Conservation (phyloP, 257 asterid species). For the Handroanthus guayacan region DNA sequence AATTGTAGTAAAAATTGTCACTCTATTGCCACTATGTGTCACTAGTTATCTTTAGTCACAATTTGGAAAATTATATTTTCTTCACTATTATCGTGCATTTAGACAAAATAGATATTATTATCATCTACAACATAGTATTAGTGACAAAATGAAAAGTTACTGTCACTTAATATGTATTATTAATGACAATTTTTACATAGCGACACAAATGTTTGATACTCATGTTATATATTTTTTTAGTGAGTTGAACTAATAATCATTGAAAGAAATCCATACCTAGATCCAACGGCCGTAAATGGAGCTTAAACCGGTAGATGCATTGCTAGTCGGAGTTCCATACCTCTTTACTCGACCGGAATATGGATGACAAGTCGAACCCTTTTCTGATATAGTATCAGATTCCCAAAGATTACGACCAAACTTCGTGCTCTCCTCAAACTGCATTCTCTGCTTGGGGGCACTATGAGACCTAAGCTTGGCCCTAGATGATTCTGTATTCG, state of each 20-base stretch:
- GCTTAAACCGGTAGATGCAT: constrained; percentile 33
- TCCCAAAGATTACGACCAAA: constrained; percentile 53
- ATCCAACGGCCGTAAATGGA: constrained; percentile 40
- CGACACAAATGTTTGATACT: too few relatives aligned
- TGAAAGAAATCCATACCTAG: constrained; percentile 29
- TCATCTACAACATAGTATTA: too few relatives aligned
- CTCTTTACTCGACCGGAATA: constrained; percentile 43
- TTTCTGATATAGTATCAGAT: constrained; percentile 65
- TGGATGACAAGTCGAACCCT: constrained; percentile 47
- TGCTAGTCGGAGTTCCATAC: constrained; percentile 42
- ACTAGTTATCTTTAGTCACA: too few relatives aligned
- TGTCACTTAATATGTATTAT: too few relatives aligned
- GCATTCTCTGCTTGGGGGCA: constrained; percentile 90
- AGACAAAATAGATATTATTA: too few relatives aligned
- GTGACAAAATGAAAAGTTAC: too few relatives aligned
- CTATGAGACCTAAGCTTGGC: constrained; percentile 92
- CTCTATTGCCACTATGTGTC: too few relatives aligned
- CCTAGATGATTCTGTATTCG: constrained; percentile 75
- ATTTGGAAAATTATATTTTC: too few relatives aligned
- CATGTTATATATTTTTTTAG: background rate
- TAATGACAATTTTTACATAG: too few relatives aligned
- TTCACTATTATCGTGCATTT: too few relatives aligned
- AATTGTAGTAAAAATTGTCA: too few relatives aligned
- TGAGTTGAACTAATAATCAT: background rate
- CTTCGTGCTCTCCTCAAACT: constrained; percentile 50